Conservation (phyloP, 202 grass and related monocot species). For the Alloteropsis angusta region DNA sequence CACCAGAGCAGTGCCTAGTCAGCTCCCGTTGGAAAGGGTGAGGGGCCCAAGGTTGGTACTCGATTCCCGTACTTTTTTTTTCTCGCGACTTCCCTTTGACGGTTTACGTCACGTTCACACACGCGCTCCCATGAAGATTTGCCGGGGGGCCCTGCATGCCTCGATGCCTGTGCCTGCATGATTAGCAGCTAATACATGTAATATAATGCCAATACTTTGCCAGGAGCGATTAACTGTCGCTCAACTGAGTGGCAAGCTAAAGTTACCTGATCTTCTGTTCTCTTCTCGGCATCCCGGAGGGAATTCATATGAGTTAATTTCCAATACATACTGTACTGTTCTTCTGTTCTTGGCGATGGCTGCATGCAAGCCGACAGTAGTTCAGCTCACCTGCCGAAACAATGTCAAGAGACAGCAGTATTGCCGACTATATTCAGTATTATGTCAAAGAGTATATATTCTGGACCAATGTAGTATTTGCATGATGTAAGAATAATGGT, state of each 20-base stretch:
- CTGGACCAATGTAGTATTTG: not conserved
- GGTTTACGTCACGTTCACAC: constrained; percentile 87
- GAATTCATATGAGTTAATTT: not conserved
- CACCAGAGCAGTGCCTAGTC: constrained; percentile 34
- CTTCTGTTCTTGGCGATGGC: not conserved
- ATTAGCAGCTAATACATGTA: constrained; percentile 33
- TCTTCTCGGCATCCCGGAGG: not conserved
- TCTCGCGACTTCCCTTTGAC: constrained; percentile 42
- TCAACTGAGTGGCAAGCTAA: constrained; percentile 22
- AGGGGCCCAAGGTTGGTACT: constrained; percentile 53
- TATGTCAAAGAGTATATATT: not conserved
- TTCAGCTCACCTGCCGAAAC: not conserved
- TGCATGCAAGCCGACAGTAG: constrained; percentile 7
- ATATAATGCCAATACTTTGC: constrained; percentile 18
- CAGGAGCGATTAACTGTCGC: constrained; percentile 32
- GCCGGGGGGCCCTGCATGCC: constrained; percentile 14
- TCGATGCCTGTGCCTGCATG: constrained; percentile 26
- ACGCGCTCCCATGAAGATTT: constrained; percentile 65
- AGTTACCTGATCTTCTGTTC: constrained; percentile 5
- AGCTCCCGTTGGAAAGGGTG: constrained; percentile 47
- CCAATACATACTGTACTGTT: not conserved
- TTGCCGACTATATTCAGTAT: not conserved
- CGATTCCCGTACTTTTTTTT: constrained; percentile 30
- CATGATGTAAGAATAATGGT: not conserved
- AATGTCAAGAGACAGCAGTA: not conserved